Conservation (phyloP, 2,329 filamentous ascomycete genomes). For the Nothophoma quercina region DNA sequence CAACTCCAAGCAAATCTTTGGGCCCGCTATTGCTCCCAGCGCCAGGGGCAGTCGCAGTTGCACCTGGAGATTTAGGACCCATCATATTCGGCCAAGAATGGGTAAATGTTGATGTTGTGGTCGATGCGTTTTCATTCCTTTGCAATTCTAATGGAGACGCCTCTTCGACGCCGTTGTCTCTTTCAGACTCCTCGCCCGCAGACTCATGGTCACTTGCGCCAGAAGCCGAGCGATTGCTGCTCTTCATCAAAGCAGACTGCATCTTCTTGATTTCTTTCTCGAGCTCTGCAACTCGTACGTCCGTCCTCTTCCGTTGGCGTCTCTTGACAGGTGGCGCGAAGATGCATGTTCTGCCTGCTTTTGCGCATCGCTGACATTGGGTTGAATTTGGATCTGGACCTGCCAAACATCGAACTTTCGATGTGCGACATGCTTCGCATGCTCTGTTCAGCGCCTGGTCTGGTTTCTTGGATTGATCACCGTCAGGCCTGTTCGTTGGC, state of each 20-base stretch:
- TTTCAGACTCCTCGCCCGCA: conserved; percentile 36
- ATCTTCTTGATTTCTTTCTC: conserved; percentile 48
- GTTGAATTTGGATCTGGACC: conserved; percentile 34
- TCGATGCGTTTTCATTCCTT: conserved; percentile 20
- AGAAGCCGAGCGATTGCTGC: conserved; percentile 31
- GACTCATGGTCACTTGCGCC: conserved; percentile 40
- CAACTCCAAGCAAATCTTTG: conserved; percentile 31
- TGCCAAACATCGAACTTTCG: conserved; percentile 46
- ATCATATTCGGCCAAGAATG: conserved; percentile 17
- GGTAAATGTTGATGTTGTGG: conserved; percentile 13
- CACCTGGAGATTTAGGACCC: conserved; percentile 12
- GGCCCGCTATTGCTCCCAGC: conserved; percentile 20
- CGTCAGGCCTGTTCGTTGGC: conserved; percentile 22
- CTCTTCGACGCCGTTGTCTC: conserved; percentile 22
- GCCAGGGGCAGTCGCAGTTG: too few species aligned
- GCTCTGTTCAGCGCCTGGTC: conserved; percentile 46
- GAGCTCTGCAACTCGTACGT: conserved; percentile 47
- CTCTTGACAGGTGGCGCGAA: conserved; percentile 48
- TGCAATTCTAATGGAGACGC: conserved; percentile 21
- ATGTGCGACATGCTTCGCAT: conserved; percentile 47
- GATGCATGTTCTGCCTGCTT: conserved; percentile 41
- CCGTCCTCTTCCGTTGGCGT: conserved; percentile 46
- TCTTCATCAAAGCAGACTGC: conserved; percentile 40
- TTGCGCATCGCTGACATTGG: conserved; percentile 47
- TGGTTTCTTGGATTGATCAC: conserved; percentile 28